phyloP scores from a whole-genome alignment of 2,329 filamentous ascomycete species.

The Alternaria novae-zelandiae region DNA sequence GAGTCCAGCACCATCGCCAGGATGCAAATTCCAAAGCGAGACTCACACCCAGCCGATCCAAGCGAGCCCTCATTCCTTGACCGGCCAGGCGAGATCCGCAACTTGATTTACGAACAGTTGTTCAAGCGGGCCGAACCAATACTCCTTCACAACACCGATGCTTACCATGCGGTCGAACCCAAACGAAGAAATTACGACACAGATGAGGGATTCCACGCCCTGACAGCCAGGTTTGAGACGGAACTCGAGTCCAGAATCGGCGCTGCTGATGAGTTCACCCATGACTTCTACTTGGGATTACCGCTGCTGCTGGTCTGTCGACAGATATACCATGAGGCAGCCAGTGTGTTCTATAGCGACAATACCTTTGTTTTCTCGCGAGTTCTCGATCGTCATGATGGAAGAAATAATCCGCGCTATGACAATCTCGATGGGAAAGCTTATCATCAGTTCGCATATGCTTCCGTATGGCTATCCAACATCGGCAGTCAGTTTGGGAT shows the following conservation, averaged over 20 bases:
- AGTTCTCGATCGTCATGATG: not conserved
- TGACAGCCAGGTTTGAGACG: not conserved
- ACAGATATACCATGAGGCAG: constrained; percentile 11
- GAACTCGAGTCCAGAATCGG: not conserved
- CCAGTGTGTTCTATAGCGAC: not conserved
- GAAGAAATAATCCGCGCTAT: not conserved
- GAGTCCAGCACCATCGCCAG: not conserved
- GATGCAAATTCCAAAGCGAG: not conserved
- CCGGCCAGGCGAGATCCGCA: constrained; percentile 9
- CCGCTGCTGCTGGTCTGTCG: not conserved
- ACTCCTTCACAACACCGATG: constrained; percentile 3
- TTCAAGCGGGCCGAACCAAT: constrained; percentile 13
- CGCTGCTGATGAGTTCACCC: not conserved
- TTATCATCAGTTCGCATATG: not conserved
- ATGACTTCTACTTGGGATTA: not conserved
- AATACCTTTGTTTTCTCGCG: constrained; percentile 8
- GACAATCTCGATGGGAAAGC: not conserved
- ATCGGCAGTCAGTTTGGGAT: not conserved
- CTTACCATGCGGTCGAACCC: not conserved
- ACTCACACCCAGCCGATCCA: not conserved
- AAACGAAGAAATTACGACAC: not conserved
- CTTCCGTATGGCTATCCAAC: not conserved
- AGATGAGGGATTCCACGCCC: not conserved
- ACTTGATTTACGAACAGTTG: constrained; percentile 12
- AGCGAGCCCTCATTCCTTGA: not conserved